These are phyloP conservation scores for Vigna nakashimae DNA, from an alignment of 306 rosid species.

Conservation along the genomic window DNA sequence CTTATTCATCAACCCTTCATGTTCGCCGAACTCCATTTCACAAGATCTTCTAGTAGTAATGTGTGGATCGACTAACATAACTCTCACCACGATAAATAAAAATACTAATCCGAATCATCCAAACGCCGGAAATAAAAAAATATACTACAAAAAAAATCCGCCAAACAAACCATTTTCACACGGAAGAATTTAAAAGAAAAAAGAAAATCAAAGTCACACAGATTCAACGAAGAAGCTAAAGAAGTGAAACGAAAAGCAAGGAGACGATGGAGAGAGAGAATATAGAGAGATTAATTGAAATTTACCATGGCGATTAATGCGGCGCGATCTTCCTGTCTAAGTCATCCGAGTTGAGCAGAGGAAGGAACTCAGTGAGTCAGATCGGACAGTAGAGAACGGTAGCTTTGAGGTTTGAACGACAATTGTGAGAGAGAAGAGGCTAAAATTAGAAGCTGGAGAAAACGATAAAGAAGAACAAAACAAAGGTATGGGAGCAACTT, in stretches of 20 bases:
- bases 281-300: constrained; percentile 50
- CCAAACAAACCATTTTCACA: background rate
- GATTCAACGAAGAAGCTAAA: constrained; percentile 46
- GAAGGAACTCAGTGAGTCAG: constrained; percentile 66
- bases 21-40: constrained; percentile 32
- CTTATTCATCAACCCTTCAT: constrained; percentile 33
- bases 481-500: constrained; percentile 48
- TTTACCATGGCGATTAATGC: constrained; percentile 88
- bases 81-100: constrained; percentile 12
- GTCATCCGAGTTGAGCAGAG: constrained; percentile 77
- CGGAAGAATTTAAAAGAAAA: background rate
- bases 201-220: constrained; percentile 47
- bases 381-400: constrained; percentile 59
- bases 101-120: constrained; percentile 20
- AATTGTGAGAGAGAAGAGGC: constrained; percentile 47
- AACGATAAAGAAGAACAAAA: constrained; percentile 57
- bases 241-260: background rate
- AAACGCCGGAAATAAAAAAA: background rate
- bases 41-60: constrained; percentile 32
- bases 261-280: constrained; percentile 3
- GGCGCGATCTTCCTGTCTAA: constrained; percentile 58
- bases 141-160: constrained; percentile 23
- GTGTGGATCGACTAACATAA: constrained; percentile 39
- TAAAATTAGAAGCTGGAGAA: constrained; percentile 62
- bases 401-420: constrained; percentile 54